phyloP scores from a whole-genome alignment of 345 rosid genomes.

The Eucalyptus shirleyi region DNA sequence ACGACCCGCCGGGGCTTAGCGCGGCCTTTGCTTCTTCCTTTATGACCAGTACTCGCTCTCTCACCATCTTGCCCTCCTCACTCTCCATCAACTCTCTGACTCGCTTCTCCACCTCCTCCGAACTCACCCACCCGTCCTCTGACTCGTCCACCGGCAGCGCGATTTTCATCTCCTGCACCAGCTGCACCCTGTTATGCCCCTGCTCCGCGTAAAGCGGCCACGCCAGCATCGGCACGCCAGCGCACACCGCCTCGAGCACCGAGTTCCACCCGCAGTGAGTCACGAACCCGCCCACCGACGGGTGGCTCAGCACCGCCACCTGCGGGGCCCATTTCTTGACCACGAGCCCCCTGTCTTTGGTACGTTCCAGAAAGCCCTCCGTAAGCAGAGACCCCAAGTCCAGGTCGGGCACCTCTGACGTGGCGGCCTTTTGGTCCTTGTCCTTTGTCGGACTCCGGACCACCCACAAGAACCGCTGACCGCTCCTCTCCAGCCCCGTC shows the following conservation, averaged over 20 bases:
- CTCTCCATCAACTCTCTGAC: constrained; percentile 22
- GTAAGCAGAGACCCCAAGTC: constrained; percentile 21
- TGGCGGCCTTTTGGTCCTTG: background rate
- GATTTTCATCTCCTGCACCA: constrained; percentile 47
- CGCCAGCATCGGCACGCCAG: constrained; percentile 12
- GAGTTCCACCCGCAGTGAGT: constrained; percentile 31
- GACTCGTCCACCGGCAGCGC: constrained; percentile 32
- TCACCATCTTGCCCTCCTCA: background rate
- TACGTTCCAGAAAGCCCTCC: constrained; percentile 25
- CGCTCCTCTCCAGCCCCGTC: constrained; percentile 33
- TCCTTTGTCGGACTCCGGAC: constrained; percentile 20
- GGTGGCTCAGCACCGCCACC: constrained; percentile 1
- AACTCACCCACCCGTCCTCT: constrained; percentile 13
- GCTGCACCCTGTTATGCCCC: constrained; percentile 15
- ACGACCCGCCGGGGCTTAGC: constrained; percentile 27
- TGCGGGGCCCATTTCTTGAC: constrained; percentile 14
- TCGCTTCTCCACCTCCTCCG: constrained; percentile 11
- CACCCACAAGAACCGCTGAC: constrained; percentile 43
- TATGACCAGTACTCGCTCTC: background rate
- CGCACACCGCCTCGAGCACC: constrained; percentile 9
- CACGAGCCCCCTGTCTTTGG: constrained; percentile 12
- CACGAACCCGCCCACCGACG: constrained; percentile 8
- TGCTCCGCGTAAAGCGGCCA: constrained; percentile 59
- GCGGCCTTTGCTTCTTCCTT: constrained; percentile 13
- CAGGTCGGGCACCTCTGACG: background rate